A percentile compares a stretch with the other conserved stretches of the same genome.
Evolutionary conservation across 1,284 basidiomycete species (phyloP).

Genomic region (Pseudozyma sp.): DNA sequence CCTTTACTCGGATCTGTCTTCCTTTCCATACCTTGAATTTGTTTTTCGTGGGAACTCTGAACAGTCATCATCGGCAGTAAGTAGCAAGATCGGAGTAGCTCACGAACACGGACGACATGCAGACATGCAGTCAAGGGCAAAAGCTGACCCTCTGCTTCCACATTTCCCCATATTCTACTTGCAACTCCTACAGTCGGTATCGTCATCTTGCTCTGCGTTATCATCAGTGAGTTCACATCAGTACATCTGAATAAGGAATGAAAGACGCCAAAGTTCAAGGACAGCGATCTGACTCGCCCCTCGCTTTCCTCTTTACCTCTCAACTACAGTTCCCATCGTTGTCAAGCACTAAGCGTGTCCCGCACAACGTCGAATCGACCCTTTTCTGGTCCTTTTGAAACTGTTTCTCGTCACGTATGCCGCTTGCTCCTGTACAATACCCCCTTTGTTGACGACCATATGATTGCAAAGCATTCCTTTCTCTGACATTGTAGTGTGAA

Average conservation of each 20-base stretch:
- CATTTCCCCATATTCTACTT: background rate
- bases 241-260: background rate
- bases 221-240: constrained; percentile 61
- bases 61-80: constrained; percentile 47
- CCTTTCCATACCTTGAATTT: no score
- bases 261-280: background rate
- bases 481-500: no score
- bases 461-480: constrained; percentile 17
- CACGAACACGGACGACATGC: background rate
- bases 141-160: constrained; percentile 1
- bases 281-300: background rate
- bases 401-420: constrained; percentile 11
- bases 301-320: background rate
- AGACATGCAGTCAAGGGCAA: no score
- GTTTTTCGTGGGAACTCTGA: background rate
- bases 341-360: constrained; percentile 48
- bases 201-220: constrained; percentile 66
- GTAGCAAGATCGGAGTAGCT: constrained; percentile 1
- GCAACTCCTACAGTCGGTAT: constrained; percentile 53
- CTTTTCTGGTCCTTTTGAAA: constrained; percentile 6
- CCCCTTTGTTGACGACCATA: constrained; percentile 13
- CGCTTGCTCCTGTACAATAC: constrained; percentile 42
- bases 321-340: constrained; percentile 53
- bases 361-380: background rate
- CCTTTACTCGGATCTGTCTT: background rate